Evolutionary conservation across 1,139 yeast genomes (phyloP), one percentile per base, ranked within the genome.

Genomic region (Hyphopichia pseudoburtonii): DNA sequence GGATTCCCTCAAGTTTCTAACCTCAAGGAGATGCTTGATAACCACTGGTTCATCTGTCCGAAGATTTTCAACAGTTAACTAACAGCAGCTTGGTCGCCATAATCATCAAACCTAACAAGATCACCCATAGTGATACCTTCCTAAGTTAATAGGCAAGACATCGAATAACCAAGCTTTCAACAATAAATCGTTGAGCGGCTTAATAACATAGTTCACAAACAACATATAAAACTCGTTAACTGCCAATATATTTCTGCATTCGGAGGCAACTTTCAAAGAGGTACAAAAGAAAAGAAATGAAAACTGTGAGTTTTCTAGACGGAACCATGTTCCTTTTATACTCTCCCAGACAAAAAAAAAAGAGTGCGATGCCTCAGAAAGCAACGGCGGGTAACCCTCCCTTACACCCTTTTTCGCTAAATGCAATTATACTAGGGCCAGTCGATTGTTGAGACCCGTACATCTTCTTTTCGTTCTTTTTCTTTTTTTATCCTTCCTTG

Each of bases 71-170:
- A 64, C 73, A 60, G 54, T 46, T 46, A 48, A 51, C 54, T 51
- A 60, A 66, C 65, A 62, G 56, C 55, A 47, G 42, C 37, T 35
- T 37, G 17, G 39, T 38, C 36, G 26, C 31, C 39, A 39, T 28
- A 9, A 22, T 26, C 26, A 35, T 35, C 40, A 27, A 32, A 35
- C 44, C 56, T 46, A 44, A 51, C 58, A 43, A 44, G 38, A 32
- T 32, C 19, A 42, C 42, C 38, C 38, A 39, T 43, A 36, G 37
- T 42, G 40, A 42, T 42, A 42, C 52, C 60, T 63, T 65, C 80
- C 78, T 73, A 74, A 75, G 44, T 58, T 53, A 75, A 75, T 74
- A 73, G 77, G 78, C 78, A 70, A 67, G 53, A 46, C 43, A 35
- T 41, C 40, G 37, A 28, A 35, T 39, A 37, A 44, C 38, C 38